phyloP scores from a whole-genome alignment of 805 yeast species.

The Metschnikowia peoriensis region DNA sequence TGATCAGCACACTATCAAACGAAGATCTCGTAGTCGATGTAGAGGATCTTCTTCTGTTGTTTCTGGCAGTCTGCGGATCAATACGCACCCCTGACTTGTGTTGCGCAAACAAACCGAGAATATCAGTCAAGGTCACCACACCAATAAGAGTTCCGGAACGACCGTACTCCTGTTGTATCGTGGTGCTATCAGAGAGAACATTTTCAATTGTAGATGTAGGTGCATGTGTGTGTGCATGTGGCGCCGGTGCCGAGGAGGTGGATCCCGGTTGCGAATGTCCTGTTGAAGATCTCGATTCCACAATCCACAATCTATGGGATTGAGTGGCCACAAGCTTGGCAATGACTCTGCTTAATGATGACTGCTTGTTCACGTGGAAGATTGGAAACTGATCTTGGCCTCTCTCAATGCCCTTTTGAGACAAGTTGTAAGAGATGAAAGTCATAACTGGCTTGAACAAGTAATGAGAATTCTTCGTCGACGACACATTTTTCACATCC shows the following conservation, averaged over 20 bases:
- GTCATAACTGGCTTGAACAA: conserved; percentile 81
- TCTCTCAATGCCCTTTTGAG: conserved; percentile 85
- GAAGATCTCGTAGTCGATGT: conserved; percentile 30
- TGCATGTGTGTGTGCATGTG: conserved; percentile 10
- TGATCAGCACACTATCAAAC: conserved; percentile 12
- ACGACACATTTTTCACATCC: conserved; percentile 85
- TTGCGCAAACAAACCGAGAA: conserved; percentile 75
- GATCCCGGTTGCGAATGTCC: conserved; percentile 15
- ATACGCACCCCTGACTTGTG: conserved; percentile 63
- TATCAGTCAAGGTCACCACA: conserved; percentile 89
- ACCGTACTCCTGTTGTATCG: conserved; percentile 29
- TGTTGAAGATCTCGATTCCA: conserved; percentile 37
- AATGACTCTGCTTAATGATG: conserved; percentile 82
- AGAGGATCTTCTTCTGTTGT: conserved; percentile 73
- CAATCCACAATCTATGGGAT: conserved; percentile 87
- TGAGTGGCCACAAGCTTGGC: conserved; percentile 95
- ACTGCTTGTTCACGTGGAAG: conserved; percentile 79
- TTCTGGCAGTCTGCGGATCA: conserved; percentile 86
- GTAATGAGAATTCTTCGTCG: conserved; percentile 81
- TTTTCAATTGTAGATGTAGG: conserved; percentile 18
- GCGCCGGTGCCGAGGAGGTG: conserved; percentile 14
- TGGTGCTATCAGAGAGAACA: conserved; percentile 11
- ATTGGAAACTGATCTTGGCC: conserved; percentile 97
- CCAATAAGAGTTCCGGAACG: conserved; percentile 83
- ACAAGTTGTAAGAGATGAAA: conserved; percentile 81